Base-by-base conservation (phyloP, 345 rosid genomes). In the Boechera stricta region DNA sequence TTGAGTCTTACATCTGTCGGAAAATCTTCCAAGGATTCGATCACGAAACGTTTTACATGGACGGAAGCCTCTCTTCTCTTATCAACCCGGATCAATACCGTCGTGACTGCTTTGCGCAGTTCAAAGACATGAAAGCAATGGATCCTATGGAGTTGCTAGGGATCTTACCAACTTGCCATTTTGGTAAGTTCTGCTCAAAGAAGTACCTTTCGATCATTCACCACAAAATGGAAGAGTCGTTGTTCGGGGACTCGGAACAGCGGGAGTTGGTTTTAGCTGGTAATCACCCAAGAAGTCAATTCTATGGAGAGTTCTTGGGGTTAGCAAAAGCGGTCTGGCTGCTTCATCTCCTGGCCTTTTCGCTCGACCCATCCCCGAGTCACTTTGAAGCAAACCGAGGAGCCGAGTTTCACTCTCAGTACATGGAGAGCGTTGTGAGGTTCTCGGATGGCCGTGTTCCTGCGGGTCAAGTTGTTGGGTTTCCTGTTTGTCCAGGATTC, bases 1-100 rank as follows among this genome's bases (percentile, higher is more conserved):
- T 91, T 0, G 96, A 92, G 71, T 95, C 97, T 11, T 92, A 89
- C 84, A 80, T 91, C 61, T 84, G 84, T 10, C 80, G 91, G 31
- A 95, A 92, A 67, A 76, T 90, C 77, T 90, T 92, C 73, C 89
- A 86, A 58, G 98, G 98, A 4, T 90, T 94, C 54, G 97, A 90
- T 81, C 97, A 94, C 24, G 97, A 94, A 85, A 90, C 97, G 4
- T 92, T 94, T 82, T 90, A 90, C 84, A 84, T 94, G 93, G 97
- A 90, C 52, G 93, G 97, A 12, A 91, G 94, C 81, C 87, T 91
- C 33, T 88, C 94, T 10, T 95, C 96, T 4, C 88, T 89, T 53
- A 85, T 92, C 71, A 92, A 91, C 73, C 90, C 97, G 0, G 93
- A 88, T 5, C 91, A 95, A 64, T 87, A 85, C 74, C 97, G 94